Base-by-base conservation (phyloP, 345 rosid species). In the Carallia pectinifolia region DNA sequence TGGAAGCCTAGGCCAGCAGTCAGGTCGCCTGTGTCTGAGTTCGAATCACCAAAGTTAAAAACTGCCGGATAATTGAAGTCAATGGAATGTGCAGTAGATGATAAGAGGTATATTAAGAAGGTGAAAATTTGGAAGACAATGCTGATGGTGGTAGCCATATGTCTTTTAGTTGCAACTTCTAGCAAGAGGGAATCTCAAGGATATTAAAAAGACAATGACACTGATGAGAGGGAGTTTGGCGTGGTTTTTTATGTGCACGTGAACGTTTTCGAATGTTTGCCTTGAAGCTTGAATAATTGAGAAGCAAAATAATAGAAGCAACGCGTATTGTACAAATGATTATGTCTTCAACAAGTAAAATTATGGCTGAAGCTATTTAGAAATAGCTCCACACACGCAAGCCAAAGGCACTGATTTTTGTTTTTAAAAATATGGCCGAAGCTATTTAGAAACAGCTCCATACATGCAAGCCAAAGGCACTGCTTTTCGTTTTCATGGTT, bases 31-130 rank as follows among this genome's bases (percentile, higher is more conserved):
- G 91, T 89, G 75, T 91, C 97, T 0, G 93, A 88, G 68, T 85
- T 89, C 1, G 96, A 89, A 68, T 88, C 96, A 54, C 97, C 93
- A 29, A 89, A 91, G 77, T 69, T 75, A 55, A 88, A 88, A 61
- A 80, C 85, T 4, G 88, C 69, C 1, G 83, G 71, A 68, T 81
- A 85, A 4, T 84, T 66, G 75, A 84, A 82, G 39, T 82, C 78
- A 13, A 75, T 15, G 0, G 92, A 76, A 19, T 29, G 66, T 30
- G 80, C 69, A 4, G 9, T 17, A 0, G 72, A 44, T 56, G 79
- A 40, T 29, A 44, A 2, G 48, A 73, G 29, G 33, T 19, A 60
- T 30, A 23, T 23, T 23, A 65, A 0, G 2, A 80, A 15, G 53
- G 64, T 54, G 40, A 83, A 38, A 48, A 67, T 33, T 48, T 55